These are phyloP conservation scores for Calendula officinalis DNA, from an alignment of 129 eudicot species.

Conservation along the genomic window DNA sequence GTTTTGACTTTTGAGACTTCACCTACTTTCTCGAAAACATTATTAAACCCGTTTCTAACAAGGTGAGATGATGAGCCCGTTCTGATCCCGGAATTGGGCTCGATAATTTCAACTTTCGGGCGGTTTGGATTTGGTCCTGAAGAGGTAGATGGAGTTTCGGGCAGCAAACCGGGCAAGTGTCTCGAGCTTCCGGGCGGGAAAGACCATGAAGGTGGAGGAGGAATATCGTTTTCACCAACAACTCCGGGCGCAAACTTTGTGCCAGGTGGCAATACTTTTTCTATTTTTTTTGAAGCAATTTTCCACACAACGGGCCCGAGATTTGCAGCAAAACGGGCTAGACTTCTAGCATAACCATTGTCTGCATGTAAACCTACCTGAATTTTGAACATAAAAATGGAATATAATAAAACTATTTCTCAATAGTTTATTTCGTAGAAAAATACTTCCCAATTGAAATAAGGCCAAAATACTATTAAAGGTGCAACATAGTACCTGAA, in stretches of 20 bases:
- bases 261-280: conserved; percentile 60
- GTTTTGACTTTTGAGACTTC: conserved; percentile 31
- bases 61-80: conserved; percentile 23
- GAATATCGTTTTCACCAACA: conserved; percentile 59
- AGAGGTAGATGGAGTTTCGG: conserved; percentile 30
- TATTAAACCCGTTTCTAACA: conserved; percentile 55
- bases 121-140: conserved; percentile 36
- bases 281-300: conserved; percentile 71
- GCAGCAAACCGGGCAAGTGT: conserved; percentile 21
- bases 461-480: neutral
- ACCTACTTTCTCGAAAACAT: conserved; percentile 35
- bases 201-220: conserved; percentile 36
- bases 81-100: conserved; percentile 34
- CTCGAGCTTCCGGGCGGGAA: conserved; percentile 35
- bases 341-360: conserved; percentile 89
- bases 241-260: conserved; percentile 76
- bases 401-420: neutral
- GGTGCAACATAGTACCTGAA: neutral
- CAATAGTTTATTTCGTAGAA: neutral
- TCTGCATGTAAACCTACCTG: conserved; percentile 85
- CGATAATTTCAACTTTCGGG: conserved; percentile 33
- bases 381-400: neutral
- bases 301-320: conserved; percentile 95
- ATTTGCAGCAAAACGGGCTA: conserved; percentile 84
- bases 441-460: conserved; percentile 1